Base-by-base conservation (phyloP, 2,329 filamentous ascomycete genomes). In the Aspergillus pseudoglaucus region DNA sequence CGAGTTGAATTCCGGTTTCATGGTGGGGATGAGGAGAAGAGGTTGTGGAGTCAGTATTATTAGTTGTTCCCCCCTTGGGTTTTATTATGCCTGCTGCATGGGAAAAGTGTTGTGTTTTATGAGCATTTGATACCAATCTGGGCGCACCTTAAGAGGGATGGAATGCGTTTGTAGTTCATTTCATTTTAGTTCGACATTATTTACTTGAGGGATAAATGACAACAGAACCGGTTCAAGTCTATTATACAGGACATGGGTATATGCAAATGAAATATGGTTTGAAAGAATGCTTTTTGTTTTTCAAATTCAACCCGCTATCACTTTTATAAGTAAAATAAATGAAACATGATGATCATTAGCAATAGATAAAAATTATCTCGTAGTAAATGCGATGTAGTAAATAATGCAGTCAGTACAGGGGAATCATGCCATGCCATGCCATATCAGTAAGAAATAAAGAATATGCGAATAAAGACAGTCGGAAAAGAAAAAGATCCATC, bases 1-100 rank as follows among this genome's bases (percentile, higher is more conserved):
- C 80, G 82, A 47, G 73, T 95, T 0, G 80, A 86, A 27, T 98
- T 98, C 60, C 62, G 75, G 64, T 91, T 93, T 62, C 73, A 80
- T 38, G 89, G 89, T 0, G 79, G 76, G 1, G 77, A 81, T 45
- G 81, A 85, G 30, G 83, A 89, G 55, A 83, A 82, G 60, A 71
- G 72, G 32, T 69, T 87, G 40, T 96, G 90, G 90, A 78, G 75
- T 4, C 81, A 79, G 58, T 90, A 88, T 61, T 96, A 89, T 89
- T 72, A 81, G 44, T 90, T 62, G 69, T 42, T 12, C n/a, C n/a
- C n/a, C n/a, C n/a, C 23, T 39, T 22, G 4, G 10, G 12, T 39
- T 39, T 4, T 39, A 12, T 5, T 12, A 12, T 22, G 14, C 14
- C 6, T 17, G n/a, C n/a, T 17, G 14, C 33, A 8, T 7, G 33